Percentiles rank a stretch among this genome's conserved stretches.
Conservation (phyloP, 257 asterid species). For the Parsonsia alboflavescens region DNA sequence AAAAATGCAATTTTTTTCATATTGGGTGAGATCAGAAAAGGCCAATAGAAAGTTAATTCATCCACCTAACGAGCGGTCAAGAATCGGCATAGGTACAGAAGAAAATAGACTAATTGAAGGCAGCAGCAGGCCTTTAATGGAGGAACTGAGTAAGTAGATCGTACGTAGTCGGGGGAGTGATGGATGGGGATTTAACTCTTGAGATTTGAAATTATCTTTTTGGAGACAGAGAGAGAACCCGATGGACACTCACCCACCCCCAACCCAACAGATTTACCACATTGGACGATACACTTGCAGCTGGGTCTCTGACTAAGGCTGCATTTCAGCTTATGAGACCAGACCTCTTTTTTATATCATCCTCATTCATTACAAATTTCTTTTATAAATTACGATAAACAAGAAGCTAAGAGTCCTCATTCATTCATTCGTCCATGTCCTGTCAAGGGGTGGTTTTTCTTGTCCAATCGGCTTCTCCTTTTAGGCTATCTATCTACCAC, state of each 20-base stretch:
- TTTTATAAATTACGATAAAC: slow-evolving; percentile 10
- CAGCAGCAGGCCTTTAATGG: slow-evolving; percentile 12
- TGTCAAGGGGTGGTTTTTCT: not conserved
- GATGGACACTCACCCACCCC: slow-evolving; percentile 5
- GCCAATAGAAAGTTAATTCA: not conserved
- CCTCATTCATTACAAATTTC: not conserved
- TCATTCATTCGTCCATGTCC: slow-evolving; percentile 1
- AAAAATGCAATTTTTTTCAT: not conserved
- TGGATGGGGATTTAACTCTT: slow-evolving; percentile 6
- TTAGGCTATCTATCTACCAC: not conserved
- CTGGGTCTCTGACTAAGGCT: slow-evolving; percentile 10
- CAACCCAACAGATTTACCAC: slow-evolving; percentile 5
- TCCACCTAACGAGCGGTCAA: slow-evolving; percentile 5
- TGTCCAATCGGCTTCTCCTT: slow-evolving; percentile 12
- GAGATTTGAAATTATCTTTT: not conserved
- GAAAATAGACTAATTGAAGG: not conserved
- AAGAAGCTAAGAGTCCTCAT: not conserved
- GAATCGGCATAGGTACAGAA: slow-evolving; percentile 5
- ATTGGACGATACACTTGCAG: slow-evolving; percentile 16
- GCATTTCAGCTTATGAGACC: no score
- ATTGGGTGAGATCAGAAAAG: not conserved
- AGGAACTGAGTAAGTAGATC: not conserved
- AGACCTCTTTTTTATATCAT: no score
- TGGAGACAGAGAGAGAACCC: not conserved
- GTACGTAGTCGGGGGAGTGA: not conserved